Base-by-base conservation (phyloP, 164 flowering plant genomes). In the Annona squamosa region DNA sequence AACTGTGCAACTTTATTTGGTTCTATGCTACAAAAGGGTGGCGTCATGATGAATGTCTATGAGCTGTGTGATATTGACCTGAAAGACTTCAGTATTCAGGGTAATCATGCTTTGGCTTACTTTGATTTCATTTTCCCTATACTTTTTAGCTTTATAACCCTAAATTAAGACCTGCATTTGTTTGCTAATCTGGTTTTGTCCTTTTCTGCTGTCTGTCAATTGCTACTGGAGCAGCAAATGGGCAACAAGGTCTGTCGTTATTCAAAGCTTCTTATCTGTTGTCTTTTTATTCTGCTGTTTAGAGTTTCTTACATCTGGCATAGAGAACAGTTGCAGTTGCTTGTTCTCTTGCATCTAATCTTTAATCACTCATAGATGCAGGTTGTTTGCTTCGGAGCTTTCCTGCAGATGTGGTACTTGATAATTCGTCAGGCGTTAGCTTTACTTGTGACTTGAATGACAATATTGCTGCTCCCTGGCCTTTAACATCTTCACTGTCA, bases 381-480 rank as follows among this genome's bases (percentile, higher is more conserved):
- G 99, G 98, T 17, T 93, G 98, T 77, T 85, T 93, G 18, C 92
- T 95, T 68, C 87, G 90, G 79, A 95, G 98, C 85, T 82, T 79
- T 74, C 97, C 97, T 46, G 85, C 89, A 57, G 97, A 95, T 84
- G 85, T 93, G 78, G 82, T 84, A 18, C 80, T 84, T 79, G 97
- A 95, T 78, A 91, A 90, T 73, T 65, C 81, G 48, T 79, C 98
- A 41, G 99, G 99, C 59, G 82, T 84, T 79, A 89, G 93, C 80
- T 90, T 95, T 79, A 90, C 91, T 42, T 95, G 99, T 82, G 98
- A 95, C 76, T 87, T 91, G 79, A 89, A 78, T 77, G 98, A 95
- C 86, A 93, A 93, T 73, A 88, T 93, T 84, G 97, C 82, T 75
- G 99, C 99, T 70, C 98, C 99, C 65, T 95, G 99, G 98, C 98